Conservation (phyloP, 192 early-diverging fungal species). For the Coemansia sp. region DNA sequence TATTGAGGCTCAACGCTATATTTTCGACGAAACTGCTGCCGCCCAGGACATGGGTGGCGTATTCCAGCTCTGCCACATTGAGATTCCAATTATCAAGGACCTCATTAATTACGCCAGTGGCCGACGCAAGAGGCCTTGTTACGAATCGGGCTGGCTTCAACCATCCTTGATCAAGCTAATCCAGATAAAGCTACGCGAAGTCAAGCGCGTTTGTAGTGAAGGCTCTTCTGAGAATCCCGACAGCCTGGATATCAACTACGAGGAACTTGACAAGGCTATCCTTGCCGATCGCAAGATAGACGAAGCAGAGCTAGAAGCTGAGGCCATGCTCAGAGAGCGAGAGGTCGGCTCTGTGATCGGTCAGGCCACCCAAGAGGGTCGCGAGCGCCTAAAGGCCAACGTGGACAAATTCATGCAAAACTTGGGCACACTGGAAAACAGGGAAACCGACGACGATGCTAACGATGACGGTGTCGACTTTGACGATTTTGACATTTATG, state of each 20-base stretch:
- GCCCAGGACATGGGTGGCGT: constrained; percentile 28
- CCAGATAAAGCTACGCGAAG: constrained; percentile 16
- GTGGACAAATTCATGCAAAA: constrained; percentile 38
- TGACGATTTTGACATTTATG: constrained; percentile 34
- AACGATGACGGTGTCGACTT: constrained; percentile 7
- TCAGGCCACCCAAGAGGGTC: constrained; percentile 18
- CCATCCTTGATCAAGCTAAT: constrained; percentile 18
- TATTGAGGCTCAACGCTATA: constrained; percentile 10
- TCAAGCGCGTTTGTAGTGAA: constrained; percentile 12
- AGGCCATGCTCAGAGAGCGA: constrained; percentile 17
- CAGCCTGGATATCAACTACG: constrained; percentile 20
- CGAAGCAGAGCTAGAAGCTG: constrained; percentile 1
- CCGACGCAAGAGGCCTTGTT: constrained; percentile 20
- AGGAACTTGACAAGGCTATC: constrained; percentile 23
- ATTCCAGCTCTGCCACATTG: constrained; percentile 33
- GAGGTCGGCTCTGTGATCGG: constrained; percentile 9
- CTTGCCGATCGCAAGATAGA: constrained; percentile 19
- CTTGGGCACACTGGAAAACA: constrained; percentile 12
- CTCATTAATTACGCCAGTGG: constrained; percentile 36
- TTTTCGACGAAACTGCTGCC: constrained; percentile 25
- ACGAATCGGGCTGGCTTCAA: constrained; percentile 47
- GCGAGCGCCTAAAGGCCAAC: constrained; percentile 24
- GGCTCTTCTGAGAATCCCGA: not conserved
- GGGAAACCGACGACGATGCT: not conserved
- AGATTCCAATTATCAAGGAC: constrained; percentile 19